Base-by-base conservation (phyloP, 2,329 filamentous ascomycete genomes). In the Penicillium sp. region DNA sequence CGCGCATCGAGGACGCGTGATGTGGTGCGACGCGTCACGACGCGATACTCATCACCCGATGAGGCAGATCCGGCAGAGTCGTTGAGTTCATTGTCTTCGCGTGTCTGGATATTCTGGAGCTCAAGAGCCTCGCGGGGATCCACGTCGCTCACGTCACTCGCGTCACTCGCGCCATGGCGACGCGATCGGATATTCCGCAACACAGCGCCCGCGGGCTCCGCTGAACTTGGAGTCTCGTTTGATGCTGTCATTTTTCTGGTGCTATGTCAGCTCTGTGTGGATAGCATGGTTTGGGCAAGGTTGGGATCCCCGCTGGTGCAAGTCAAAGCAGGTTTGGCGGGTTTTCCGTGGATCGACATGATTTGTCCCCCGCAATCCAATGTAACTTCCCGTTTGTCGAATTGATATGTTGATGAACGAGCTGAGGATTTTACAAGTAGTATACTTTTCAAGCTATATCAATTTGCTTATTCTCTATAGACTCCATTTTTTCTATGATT, bases 21-120 rank as follows among this genome's bases (percentile, higher is more conserved):
- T 3, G 56, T 50, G 3, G 65, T 71, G 2, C 65, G 68, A 29
- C 61, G 61, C 9, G 69, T 58, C 2, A 64, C 60, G 31, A 68
- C 29, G 11, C 69, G 69, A 48, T 67, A 69, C 46, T 74, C 72
- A 4, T 65, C 63, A 1, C 66, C 70, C 0, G 71, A 73, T 2
- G 72, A 74, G 11, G 67, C 58, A 1, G 72, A 74, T 0, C 53
- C 53, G 0, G 69, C 65, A n/a, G 61, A 66, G 21, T 57, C 55
- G 24, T 61, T 54, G 3, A 59, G 43, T 40, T 66, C 63, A 31
- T 65, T 49, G n/a, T 67, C 66, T 4, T 63, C 63, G 6, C 58
- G 67, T 0, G 69, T 71, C 43, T 67, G 63, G 8, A 71, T 68
- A 27, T 67, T 54, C n/a, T 66, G 65, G 7, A 73, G 61, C 51